Evolutionary conservation across 108 stramenopile genomes (phyloP), one percentile per base, ranked within the genome.

Genomic region (Nitzschia sp.): DNA sequence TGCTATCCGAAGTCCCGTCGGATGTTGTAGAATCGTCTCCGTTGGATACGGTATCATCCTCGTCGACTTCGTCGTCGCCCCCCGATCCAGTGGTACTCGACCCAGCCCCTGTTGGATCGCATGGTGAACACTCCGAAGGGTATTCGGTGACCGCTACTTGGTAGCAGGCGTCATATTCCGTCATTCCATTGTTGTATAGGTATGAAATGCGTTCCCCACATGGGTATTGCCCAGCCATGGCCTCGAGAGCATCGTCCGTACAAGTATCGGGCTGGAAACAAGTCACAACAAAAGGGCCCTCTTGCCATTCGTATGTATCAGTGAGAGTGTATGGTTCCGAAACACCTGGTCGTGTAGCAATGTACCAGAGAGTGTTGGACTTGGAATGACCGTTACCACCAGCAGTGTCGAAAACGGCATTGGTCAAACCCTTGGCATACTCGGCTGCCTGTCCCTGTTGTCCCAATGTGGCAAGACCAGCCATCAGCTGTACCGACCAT

Each of bases 341-440:
- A 57, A 46, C 37, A 20, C 43, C 41, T 53, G 87, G 84, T 42
- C 88, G 71, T 22, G 88, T 89, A 0, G 85, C 64, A 59, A 85
- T 76, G 43, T 86, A 85, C 88, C 88, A 89, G 17, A 89, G 46
- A 24, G 85, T 81, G 59, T 89, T 89, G 8, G 77, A 78, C 69
- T 52, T 53, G 15, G 88, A 86, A 57, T 89, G 83, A 19, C 88
- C 88, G 43, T 81, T 73, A 6, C 85, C 88, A 29, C 86, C 91
- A 53, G 88, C 67, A 40, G 76, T 63, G n/a, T 78, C 43, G 40
- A 82, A 92, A 10, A 80, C 75, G 3, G 73, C 54, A 7, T 61
- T 20, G n/a, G 82, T 59, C 21, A 88, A 51, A n/a, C 63, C 44
- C 25, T 62, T 48, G 15, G 73, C 73, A 22, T 76, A 65, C 51